A percentile compares a stretch with the other conserved stretches of the same genome.
These are phyloP conservation scores for Sugiyamaella boreocaroliniensis DNA, from an alignment of 805 yeast genomes.

Conservation along the genomic window DNA sequence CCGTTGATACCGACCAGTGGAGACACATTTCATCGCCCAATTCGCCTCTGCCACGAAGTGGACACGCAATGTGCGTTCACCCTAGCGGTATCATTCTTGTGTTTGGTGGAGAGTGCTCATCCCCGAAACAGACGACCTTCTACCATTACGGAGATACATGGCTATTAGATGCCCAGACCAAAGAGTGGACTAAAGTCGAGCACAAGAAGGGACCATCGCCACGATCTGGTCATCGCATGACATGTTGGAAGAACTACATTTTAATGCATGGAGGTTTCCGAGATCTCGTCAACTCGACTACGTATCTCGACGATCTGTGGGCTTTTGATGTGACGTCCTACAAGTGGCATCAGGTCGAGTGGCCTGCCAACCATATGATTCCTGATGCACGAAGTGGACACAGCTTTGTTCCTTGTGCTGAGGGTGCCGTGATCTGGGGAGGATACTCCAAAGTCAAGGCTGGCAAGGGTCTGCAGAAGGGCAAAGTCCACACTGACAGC, in stretches of 20 bases:
- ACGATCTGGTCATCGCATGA: constrained; percentile 86
- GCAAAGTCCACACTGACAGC: constrained; percentile 77
- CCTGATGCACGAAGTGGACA: constrained; percentile 96
- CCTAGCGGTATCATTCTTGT: constrained; percentile 79
- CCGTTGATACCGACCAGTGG: constrained; percentile 78
- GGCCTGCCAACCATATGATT: constrained; percentile 68
- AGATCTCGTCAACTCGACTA: constrained; percentile 77
- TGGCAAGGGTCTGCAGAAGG: constrained; percentile 72
- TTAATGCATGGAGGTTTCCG: constrained; percentile 88
- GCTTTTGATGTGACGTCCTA: constrained; percentile 81
- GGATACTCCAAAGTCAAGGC: constrained; percentile 94
- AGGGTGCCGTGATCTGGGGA: constrained; percentile 84
- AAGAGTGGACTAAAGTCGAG: constrained; percentile 89
- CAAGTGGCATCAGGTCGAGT: constrained; percentile 86
- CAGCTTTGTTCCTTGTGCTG: constrained; percentile 66
- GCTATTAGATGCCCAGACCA: constrained; percentile 76
- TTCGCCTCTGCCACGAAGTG: constrained; percentile 85
- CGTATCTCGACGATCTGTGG: constrained; percentile 85
- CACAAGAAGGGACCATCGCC: constrained; percentile 64
- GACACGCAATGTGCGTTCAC: constrained; percentile 90
- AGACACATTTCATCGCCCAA: constrained; percentile 70
- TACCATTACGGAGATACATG: constrained; percentile 96
- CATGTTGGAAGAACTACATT: constrained; percentile 86
- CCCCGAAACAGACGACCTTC: constrained; percentile 91
- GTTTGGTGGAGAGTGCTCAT: constrained; percentile 96